Evolutionary conservation across 2,329 filamentous ascomycete species (phyloP), one percentile per base, ranked within the genome.

Genomic region (Paradendryphiella salina): DNA sequence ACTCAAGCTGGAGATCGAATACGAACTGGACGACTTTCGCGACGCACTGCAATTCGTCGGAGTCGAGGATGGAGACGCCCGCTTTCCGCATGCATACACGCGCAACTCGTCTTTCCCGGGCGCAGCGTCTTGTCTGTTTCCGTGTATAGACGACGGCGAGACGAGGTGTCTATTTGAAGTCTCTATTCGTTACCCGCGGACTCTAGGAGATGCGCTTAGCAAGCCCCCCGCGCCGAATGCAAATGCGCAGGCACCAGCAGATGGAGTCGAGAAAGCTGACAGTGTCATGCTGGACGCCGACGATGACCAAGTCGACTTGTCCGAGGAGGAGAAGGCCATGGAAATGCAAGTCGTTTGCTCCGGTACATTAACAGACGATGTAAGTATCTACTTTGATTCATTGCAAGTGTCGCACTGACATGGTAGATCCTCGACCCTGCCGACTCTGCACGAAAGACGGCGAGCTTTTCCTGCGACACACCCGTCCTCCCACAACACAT

Each of bases 1-100:
- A n/a, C 67, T 89, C 40, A 81, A 77, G 39, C 69, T 90, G 36
- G 80, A 82, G 38, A 87, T 96, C 49, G 89, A 94, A 28, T 99
- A 96, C 67, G 78, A 80, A 17, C 84, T 90, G 28, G 84, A 84
- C 42, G 84, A 84, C 61, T 86, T 92, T 42, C 82, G 90, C 37
- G 94, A 99, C 70, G 93, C 90, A 17, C 73, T 97, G 50, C 92
- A 96, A 54, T 99, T 96, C 73, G 89, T 95, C 13, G 92, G 94
- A 3, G 82, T 94, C 31, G 85, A 90, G 36, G 85, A 86, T 49
- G 83, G 86, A 42, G 93, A 96, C 69, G 80, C 80, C 48, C 84
- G 92, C 54, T 99, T 92, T 71, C 91, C 94, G 0, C 93, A 99
- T 75, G 86, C 89, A 40, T 99, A 96, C 72, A 96, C 93, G 0